Base-by-base conservation (phyloP, 805 yeast species). In the Priceomyces carsonii region DNA sequence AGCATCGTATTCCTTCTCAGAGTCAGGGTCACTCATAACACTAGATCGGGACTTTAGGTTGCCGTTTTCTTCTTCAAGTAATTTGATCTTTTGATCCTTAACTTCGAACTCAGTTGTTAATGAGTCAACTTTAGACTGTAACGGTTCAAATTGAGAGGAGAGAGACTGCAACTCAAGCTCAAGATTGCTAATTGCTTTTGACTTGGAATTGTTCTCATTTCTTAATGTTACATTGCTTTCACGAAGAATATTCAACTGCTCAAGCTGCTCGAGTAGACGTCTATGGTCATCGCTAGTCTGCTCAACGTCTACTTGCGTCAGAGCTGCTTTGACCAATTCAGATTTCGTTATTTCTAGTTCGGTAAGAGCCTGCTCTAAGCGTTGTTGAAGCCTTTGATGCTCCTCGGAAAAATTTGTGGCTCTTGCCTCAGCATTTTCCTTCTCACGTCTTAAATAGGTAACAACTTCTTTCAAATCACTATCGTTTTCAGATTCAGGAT, bases 171-270 rank as follows among this genome's bases (percentile, higher is more conserved):
- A 34, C 41, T 71, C 59, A 2, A 41, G 31, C 47, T 77, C 77
- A 25, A 82, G 62, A 5, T 54, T 55, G 26, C 42, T 38, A 24
- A 65, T 42, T 16, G 42, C 51, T 18, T 48, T 44, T 10, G 48
- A 29, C 26, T 51, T 54, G 9, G 34, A 39, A 12, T 40, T 42
- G 36, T 69, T 60, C 35, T 81, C 86, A 36, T 66, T 64, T 33
- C 90, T 70, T 44, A 84, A 64, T 2, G 85, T 75, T 6, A 69
- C 61, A 47, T 84, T 84, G 47, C 87, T 81, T 55, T 84, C 91
- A 34, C 85, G 68, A 36, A 84, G 57, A 17, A 82, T 62, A 45
- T 76, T 79, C 54, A 84, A 55, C 43, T 82, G 83, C 38, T 79
- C 73, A 33, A 82, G 61, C 47, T 80, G 82, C 32, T 70, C 69